phyloP scores from a whole-genome alignment of 768 basidiomycete species.

The Boletus insuetus region DNA sequence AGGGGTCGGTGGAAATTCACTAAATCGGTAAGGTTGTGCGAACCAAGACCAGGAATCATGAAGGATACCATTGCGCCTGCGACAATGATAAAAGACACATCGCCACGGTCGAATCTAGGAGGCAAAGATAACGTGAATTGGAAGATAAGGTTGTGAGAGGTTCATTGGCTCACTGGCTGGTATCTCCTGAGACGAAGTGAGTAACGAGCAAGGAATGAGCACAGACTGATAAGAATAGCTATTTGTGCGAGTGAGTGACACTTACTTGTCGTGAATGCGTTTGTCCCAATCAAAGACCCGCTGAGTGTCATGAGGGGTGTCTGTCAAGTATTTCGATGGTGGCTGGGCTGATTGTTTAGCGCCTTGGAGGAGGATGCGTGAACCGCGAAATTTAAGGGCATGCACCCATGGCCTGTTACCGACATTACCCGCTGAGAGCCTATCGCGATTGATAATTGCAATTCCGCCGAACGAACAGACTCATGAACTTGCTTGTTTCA shows the following conservation, averaged over 20 bases:
- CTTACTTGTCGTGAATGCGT: constrained; percentile 15
- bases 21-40: constrained; percentile 9
- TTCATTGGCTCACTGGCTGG: constrained; percentile 26
- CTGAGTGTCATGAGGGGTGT: constrained; percentile 10
- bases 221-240: background rate
- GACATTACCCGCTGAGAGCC: background rate
- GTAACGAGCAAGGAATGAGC: constrained; percentile 6
- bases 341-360: background rate
- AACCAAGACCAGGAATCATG: constrained; percentile 77
- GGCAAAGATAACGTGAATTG: constrained; percentile 1
- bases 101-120: constrained; percentile 64
- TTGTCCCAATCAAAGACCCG: background rate
- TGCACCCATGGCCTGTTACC: background rate
- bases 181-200: constrained; percentile 17
- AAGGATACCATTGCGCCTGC: constrained; percentile 69
- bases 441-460: background rate
- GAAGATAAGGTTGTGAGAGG: background rate
- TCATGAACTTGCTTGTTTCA: background rate
- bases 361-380: background rate
- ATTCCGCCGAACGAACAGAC: background rate
- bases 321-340: background rate
- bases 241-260: background rate
- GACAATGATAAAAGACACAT: constrained; percentile 67
- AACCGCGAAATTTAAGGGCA: background rate
- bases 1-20: background rate